phyloP scores from a whole-genome alignment of 2,329 filamentous ascomycete species.

The Penicillium sp. region DNA sequence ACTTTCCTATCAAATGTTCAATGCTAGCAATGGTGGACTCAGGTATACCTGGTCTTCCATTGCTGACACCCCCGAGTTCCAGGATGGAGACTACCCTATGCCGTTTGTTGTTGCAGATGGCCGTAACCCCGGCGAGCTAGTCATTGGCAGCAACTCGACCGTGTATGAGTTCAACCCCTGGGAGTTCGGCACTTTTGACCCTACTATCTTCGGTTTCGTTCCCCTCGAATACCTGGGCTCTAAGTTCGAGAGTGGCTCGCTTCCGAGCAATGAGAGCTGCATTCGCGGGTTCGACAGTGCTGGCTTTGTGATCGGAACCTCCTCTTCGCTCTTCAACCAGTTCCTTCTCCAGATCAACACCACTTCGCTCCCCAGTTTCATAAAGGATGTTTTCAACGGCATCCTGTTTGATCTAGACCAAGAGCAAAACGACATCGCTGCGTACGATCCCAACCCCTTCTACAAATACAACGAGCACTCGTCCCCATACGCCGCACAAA shows the following conservation, averaged over 20 bases:
- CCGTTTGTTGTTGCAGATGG: constrained; percentile 71
- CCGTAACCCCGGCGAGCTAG: constrained; percentile 58
- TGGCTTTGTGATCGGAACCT: constrained; percentile 82
- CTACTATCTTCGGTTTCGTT: constrained; percentile 67
- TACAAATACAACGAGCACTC: constrained; percentile 59
- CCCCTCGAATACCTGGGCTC: constrained; percentile 71
- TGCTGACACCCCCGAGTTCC: constrained; percentile 60
- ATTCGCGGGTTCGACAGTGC: constrained; percentile 78
- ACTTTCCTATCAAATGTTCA: constrained; percentile 80
- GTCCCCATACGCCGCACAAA: constrained; percentile 55
- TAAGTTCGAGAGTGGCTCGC: constrained; percentile 62
- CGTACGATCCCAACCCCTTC: constrained; percentile 75
- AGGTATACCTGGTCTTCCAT: constrained; percentile 81
- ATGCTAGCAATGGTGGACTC: constrained; percentile 69
- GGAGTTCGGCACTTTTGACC: constrained; percentile 75
- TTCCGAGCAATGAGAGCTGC: constrained; percentile 59
- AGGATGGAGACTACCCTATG: constrained; percentile 62
- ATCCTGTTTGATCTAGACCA: constrained; percentile 57
- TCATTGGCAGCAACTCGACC: constrained; percentile 69
- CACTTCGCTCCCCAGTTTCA: constrained; percentile 47
- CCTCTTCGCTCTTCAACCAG: constrained; percentile 79
- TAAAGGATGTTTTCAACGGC: constrained; percentile 51
- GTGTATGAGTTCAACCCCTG: constrained; percentile 76
- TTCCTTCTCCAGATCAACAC: constrained; percentile 65
- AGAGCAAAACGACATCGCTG: constrained; percentile 68